Evolutionary conservation across 495 filamentous ascomycete species (phyloP).

Genomic region (Diplogelasinospora grovesii): DNA sequence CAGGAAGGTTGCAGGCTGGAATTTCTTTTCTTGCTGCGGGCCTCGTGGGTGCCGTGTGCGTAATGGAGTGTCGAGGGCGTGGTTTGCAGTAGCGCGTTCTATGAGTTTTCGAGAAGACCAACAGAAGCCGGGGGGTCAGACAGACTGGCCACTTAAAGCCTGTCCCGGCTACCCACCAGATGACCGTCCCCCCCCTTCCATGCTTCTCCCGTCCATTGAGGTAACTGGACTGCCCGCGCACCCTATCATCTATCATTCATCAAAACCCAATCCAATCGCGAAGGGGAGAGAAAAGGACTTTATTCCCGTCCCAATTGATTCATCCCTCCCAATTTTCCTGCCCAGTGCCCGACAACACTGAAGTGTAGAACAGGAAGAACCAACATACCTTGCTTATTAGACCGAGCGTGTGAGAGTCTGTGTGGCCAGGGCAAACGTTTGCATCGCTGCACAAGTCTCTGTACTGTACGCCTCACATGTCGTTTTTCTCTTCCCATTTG

Average conservation of each 20-base stretch:
- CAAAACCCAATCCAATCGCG: constrained; percentile 16
- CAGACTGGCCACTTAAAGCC: constrained; percentile 10
- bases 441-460: no score
- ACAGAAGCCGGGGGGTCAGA: constrained; percentile 21
- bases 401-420: no score
- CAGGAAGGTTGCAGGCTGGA: no score
- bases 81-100: constrained; percentile 24
- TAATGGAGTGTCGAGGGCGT: constrained; percentile 6
- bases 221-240: constrained; percentile 4
- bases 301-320: constrained; percentile 19
- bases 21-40: constrained; percentile 3
- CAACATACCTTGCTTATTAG: no score
- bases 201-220: constrained; percentile 10
- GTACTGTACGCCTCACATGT: no score
- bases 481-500: no score
- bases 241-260: constrained; percentile 16
- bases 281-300: constrained; percentile 8
- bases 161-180: constrained; percentile 17
- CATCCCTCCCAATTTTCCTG: constrained; percentile 2
- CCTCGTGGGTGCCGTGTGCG: constrained; percentile 4
- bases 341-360: no score
- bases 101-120: constrained; percentile 31
- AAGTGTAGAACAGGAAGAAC: no score
- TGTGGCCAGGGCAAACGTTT: no score
- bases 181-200: constrained; percentile 15